Conservation (phyloP, 192 early-diverging fungal species). For the Coemansia sp. region DNA sequence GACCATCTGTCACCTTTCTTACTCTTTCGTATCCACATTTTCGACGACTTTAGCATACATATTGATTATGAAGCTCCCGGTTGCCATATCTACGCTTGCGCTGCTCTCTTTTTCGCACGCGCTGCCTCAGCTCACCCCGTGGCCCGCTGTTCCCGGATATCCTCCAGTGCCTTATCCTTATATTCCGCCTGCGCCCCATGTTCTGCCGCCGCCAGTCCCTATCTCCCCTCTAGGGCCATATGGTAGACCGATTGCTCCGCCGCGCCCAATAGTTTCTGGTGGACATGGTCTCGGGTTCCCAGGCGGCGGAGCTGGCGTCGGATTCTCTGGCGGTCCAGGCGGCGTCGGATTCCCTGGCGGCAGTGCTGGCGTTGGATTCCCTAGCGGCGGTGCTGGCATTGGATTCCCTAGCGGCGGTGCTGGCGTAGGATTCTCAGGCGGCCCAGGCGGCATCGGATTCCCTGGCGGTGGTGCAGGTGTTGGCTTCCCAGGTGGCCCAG, state of each 20-base stretch:
- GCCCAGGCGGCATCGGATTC: conserved; percentile 13
- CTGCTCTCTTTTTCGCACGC: conserved; percentile 20
- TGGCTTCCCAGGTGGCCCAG: conserved; percentile 24
- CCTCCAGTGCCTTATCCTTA: conserved; percentile 17
- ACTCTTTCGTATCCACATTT: background rate
- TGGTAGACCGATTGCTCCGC: conserved; percentile 10
- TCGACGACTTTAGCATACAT: background rate
- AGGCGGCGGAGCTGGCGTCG: conserved; percentile 8
- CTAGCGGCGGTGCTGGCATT: background rate
- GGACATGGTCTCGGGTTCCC: conserved; percentile 19
- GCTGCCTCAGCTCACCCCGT: conserved; percentile 19
- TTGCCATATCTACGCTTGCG: conserved; percentile 41
- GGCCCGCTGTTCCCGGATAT: conserved; percentile 34
- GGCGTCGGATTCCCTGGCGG: conserved; percentile 19
- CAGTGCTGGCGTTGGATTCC: conserved; percentile 19
- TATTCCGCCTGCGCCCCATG: conserved; percentile 10
- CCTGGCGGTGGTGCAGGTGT: conserved; percentile 16
- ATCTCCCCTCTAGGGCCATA: conserved; percentile 6
- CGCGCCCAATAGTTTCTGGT: background rate
- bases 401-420: conserved; percentile 9
- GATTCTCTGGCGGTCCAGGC: conserved; percentile 12
- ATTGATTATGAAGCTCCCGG: conserved; percentile 33
- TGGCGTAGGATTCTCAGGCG: conserved; percentile 21
- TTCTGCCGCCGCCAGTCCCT: conserved; percentile 12
- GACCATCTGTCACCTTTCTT: background rate